Conservation (phyloP, 108 stramenopile species). For the Cyclotella atomus region DNA sequence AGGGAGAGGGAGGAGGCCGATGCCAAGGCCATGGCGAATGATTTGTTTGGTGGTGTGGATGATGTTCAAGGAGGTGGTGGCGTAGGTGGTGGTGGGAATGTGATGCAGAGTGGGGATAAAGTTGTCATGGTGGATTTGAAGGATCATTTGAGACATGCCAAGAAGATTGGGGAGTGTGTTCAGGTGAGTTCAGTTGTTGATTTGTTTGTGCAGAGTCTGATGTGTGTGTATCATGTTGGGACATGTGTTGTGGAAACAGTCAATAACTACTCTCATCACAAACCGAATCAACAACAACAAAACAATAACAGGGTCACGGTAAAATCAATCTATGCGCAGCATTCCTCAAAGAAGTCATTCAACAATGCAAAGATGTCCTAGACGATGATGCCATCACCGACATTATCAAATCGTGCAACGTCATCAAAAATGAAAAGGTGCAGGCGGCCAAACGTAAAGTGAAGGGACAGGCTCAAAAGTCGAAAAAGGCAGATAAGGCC, state of each 20-base stretch:
- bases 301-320: slow-evolving; percentile 61
- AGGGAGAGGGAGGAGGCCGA: slow-evolving; percentile 77
- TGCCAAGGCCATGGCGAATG: slow-evolving; percentile 81
- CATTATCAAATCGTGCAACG: slow-evolving; percentile 88
- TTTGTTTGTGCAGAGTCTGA: neutral
- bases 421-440: slow-evolving; percentile 93
- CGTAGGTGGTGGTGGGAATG: slow-evolving; percentile 15
- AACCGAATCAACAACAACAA: too few relatives aligned
- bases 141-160: slow-evolving; percentile 90
- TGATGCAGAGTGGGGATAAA: slow-evolving; percentile 65
- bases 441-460: slow-evolving; percentile 83
- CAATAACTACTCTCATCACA: neutral
- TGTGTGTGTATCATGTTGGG: neutral
- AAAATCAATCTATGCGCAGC: slow-evolving; percentile 78
- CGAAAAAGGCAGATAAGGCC: slow-evolving; percentile 86
- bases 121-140: slow-evolving; percentile 85
- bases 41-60: slow-evolving; percentile 85
- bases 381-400: slow-evolving; percentile 88
- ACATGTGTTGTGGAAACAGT: neutral
- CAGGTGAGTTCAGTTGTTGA: slow-evolving; percentile 53
- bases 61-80: slow-evolving; percentile 16
- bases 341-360: slow-evolving; percentile 82
- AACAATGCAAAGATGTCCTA: slow-evolving; percentile 83
- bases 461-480: slow-evolving; percentile 91
- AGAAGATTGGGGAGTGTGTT: slow-evolving; percentile 75